Evolutionary conservation across 192 early-diverging fungal genomes (phyloP), one percentile per base, ranked within the genome.

Genomic region (Dissophora globulifera): DNA sequence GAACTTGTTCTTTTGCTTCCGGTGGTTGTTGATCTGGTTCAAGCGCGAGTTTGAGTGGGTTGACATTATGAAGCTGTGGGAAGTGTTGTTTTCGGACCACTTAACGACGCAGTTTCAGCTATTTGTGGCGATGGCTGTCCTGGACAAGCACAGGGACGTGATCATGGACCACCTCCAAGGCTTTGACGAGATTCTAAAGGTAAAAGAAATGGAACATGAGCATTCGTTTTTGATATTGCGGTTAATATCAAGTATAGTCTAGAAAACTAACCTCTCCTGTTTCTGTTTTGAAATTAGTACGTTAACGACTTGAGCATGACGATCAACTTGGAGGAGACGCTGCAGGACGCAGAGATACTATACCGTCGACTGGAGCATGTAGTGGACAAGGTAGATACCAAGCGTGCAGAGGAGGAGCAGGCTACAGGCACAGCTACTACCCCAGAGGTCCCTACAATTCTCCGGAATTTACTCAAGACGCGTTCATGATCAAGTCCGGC

Each of bases 1-100:
- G 54, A 97, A 99, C 79, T 84, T 99, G 62, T 99, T 99, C 69
- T 95, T 91, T 78, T 98, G 96, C 79, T 99, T 98, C 85, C 92
- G 98, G 32, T 99, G 97, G 97, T 82, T 99, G 19, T 70, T 99
- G 35, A 89, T 99, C 29, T 93, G 93, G 83, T 99, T 96, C 78
- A 99, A 99, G 79, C 90, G 98, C 46, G 98, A 99, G 79, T 98
- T 98, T 62, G 79, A 86, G 59, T 97, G 94, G 85, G 84, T 89
- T 4, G 92, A 98, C 38, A 83, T 93, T 19, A 76, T 93, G 78
- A 62, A 80, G 31, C 70, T 99, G 20, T 98, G 98, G 98, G 96
- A 98, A 71, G 91, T 93, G 9, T 69, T 94, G 20, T 93, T 89
- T 84, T 86, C 89, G 4, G 87, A 93, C 58, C 84, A 90, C 52